Conservation (phyloP, 495 filamentous ascomycete genomes). For the Thozetella sp. region DNA sequence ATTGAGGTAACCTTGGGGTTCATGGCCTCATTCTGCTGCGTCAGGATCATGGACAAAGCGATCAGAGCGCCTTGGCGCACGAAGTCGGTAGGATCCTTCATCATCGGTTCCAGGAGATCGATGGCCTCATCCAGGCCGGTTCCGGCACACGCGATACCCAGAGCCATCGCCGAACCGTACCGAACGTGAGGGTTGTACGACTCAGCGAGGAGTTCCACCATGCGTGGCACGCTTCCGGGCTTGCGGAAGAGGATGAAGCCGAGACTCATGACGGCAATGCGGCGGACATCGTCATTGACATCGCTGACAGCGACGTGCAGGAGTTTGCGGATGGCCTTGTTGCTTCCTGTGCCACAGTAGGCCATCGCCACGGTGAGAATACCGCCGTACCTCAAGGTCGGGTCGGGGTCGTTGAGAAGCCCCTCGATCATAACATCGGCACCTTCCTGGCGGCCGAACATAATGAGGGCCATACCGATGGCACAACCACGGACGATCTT, state of each 20-base stretch:
- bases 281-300: conserved; percentile 95
- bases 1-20: conserved; percentile 85
- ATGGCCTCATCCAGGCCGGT: conserved; percentile 97
- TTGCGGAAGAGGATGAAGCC: conserved; percentile 99
- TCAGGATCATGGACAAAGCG: conserved; percentile 92
- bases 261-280: conserved; percentile 96
- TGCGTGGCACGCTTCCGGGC: conserved; percentile 93
- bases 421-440: conserved; percentile 94
- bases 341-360: conserved; percentile 96
- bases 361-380: conserved; percentile 99
- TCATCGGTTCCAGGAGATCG: conserved; percentile 97
- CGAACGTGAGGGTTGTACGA: conserved; percentile 99
- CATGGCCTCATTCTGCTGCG: conserved; percentile 96
- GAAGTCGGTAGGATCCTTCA: conserved; percentile 98
- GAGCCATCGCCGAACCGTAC: conserved; percentile 97
- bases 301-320: conserved; percentile 97
- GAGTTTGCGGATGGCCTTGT: conserved; percentile 97
- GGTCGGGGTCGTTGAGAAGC: conserved; percentile 90
- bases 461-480: conserved; percentile 96
- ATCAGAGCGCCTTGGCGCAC: conserved; percentile 98
- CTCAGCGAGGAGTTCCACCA: conserved; percentile 98
- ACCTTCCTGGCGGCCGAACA: conserved; percentile 93
- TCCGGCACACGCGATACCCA: conserved; percentile 97
- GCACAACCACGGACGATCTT: conserved; percentile 97
- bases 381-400: conserved; percentile 92